A percentile compares a stretch with the other conserved stretches of the same genome.
Conservation (phyloP, 2,329 filamentous ascomycete species). For the Fusarium hostae region DNA sequence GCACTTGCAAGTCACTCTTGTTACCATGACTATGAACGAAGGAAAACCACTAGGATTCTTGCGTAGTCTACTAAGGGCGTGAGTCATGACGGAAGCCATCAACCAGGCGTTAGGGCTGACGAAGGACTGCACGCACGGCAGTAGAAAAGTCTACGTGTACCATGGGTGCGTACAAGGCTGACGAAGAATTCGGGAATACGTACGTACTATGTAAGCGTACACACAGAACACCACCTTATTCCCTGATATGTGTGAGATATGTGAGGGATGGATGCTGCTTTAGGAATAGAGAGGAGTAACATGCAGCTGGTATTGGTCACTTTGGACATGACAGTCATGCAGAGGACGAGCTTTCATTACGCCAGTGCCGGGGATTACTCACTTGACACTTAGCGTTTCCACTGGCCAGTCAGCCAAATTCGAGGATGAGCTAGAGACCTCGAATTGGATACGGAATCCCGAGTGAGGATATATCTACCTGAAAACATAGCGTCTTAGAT, state of each 20-base stretch:
- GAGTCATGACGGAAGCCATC: conserved; percentile 41
- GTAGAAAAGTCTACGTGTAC: conserved; percentile 12
- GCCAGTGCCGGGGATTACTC: neutral
- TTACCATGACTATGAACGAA: neutral
- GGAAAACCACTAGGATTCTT: neutral
- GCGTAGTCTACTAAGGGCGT: conserved; percentile 32
- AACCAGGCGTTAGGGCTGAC: conserved; percentile 15
- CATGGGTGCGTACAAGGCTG: conserved; percentile 22
- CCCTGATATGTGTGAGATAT: neutral
- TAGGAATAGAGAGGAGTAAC: neutral
- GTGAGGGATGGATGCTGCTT: neutral
- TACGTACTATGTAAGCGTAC: conserved; percentile 6
- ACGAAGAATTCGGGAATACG: conserved; percentile 22
- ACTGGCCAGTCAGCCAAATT: neutral
- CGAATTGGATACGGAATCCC: neutral
- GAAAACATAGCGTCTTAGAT: neutral
- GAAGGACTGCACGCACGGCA: neutral
- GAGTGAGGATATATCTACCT: neutral
- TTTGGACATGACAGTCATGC: neutral
- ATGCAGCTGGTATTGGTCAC: conserved; percentile 8
- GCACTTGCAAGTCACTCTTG: neutral
- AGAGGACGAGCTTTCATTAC: neutral
- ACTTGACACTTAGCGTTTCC: neutral
- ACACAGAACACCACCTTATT: conserved; percentile 4
- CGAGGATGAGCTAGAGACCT: neutral